Conservation (phyloP, 202 grass and related monocot species). For the Dendrocalamus latiflorus region DNA sequence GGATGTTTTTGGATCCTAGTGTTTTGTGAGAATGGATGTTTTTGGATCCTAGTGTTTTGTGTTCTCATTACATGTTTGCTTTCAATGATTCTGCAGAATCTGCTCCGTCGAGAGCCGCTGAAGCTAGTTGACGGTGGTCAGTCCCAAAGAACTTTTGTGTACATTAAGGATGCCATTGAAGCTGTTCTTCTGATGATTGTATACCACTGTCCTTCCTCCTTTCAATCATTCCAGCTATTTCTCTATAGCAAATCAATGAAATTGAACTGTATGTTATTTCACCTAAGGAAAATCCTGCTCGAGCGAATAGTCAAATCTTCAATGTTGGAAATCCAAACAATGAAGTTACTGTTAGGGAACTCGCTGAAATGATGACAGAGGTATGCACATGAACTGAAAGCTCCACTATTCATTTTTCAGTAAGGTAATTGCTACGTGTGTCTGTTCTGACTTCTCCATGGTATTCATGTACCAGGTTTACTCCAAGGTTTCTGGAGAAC, state of each 20-base stretch:
- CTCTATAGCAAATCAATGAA: no score
- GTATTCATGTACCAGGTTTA: slow-evolving; percentile 56
- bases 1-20: not conserved
- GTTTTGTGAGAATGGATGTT: no score
- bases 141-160: slow-evolving; percentile 94
- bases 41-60: no score
- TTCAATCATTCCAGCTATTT: no score
- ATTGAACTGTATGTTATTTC: no score
- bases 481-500: slow-evolving; percentile 70
- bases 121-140: slow-evolving; percentile 93
- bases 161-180: slow-evolving; percentile 98
- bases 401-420: no score
- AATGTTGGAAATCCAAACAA: slow-evolving; percentile 95
- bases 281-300: slow-evolving; percentile 66
- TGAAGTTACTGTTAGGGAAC: slow-evolving; percentile 82
- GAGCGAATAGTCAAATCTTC: slow-evolving; percentile 86
- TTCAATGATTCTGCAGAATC: slow-evolving; percentile 90
- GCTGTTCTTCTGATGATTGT: slow-evolving; percentile 94
- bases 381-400: slow-evolving; percentile 6
- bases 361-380: slow-evolving; percentile 88
- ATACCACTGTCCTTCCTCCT: not conserved
- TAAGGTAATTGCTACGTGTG: no score
- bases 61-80: not conserved
- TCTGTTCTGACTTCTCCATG: not conserved
- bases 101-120: slow-evolving; percentile 73